Percentiles rank a stretch among this genome's conserved stretches.
Conservation (phyloP, 2,329 filamentous ascomycete genomes). For the Colletotrichum spinosum region DNA sequence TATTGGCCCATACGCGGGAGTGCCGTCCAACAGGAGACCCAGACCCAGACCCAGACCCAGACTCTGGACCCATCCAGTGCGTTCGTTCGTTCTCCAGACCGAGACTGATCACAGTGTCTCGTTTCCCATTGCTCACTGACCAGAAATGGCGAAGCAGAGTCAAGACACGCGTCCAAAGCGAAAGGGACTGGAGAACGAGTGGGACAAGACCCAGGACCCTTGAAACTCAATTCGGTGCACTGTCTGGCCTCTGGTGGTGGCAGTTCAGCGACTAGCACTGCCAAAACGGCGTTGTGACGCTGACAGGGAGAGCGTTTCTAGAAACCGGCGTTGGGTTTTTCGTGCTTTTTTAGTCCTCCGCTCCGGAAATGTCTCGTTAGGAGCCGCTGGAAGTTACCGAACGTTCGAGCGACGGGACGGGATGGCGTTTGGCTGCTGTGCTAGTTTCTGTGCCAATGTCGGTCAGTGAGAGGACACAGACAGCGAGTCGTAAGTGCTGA, state of each 20-base stretch:
- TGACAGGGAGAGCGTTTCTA: too few species aligned
- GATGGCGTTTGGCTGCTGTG: too few species aligned
- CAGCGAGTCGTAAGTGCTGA: too few species aligned
- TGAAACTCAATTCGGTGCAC: constrained; percentile 34
- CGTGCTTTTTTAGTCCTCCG: too few species aligned
- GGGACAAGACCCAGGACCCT: constrained; percentile 35
- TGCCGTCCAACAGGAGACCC: background rate
- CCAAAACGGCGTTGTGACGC: too few species aligned
- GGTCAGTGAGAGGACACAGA: too few species aligned
- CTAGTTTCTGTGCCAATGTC: too few species aligned
- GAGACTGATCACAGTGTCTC: background rate
- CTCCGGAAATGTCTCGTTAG: background rate
- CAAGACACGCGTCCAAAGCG: constrained; percentile 32
- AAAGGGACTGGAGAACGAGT: constrained; percentile 27
- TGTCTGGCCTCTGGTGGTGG: background rate
- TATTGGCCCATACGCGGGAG: constrained; percentile 20
- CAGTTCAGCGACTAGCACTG: too few species aligned
- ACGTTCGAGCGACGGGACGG: too few species aligned
- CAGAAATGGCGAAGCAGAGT: constrained; percentile 13
- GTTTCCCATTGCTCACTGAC: background rate
- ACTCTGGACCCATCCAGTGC: background rate
- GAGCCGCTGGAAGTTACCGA: background rate
- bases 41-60: background rate
- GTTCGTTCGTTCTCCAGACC: background rate
- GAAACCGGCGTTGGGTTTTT: too few species aligned